Evolutionary conservation across 305 asterid species (phyloP), one percentile per base, ranked within the genome.

Genomic region (Rubia occidens): DNA sequence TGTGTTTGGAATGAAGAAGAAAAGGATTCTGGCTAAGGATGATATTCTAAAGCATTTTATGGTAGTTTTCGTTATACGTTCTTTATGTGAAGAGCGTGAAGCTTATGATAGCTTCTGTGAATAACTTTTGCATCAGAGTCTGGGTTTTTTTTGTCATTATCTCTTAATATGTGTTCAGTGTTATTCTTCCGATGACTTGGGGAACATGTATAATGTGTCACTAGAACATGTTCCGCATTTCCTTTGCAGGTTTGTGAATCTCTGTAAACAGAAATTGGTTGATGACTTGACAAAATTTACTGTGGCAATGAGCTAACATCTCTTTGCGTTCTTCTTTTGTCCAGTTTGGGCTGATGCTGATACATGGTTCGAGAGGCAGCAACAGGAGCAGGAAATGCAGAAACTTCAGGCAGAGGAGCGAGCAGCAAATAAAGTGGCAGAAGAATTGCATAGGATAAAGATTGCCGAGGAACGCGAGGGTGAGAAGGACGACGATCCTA

Each of bases 261-360:
- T 55, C 20, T 37, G 8, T 24, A 6, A 35, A 37, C 18, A 18
- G 2, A 68, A 54, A 13, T 43, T 17, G 40, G 3, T 39, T 40
- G 29, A 40, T 64, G 40, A 47, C 54, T 17, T 29, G 47, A 24
- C 18, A 63, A 17, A 49, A 71, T 51, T 26, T 6, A 14, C 32
- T 10, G 51, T 66, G 32, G 35, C 60, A 49, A 53, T 51, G 53
- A 64, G 59, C 72, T 79, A 17, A 81, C 37, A 14, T n/a, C 39
- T 61, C 24, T 62, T 54, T 70, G 26, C 60, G n/a, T 59, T 40
- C 74, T 77, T 51, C 18, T 53, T 40, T 11, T 9, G 67, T 70
- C 20, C 88, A 92, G 98, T 92, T 78, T 92, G 98, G 98, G 98
- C 95, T 72, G 98, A 92, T 75, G 98, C 98, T 13, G 98, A 91